A percentile compares a stretch with the other conserved stretches of the same genome.
Evolutionary conservation across 2,329 filamentous ascomycete genomes (phyloP).

Genomic region (Dothideomycetidae sp.): DNA sequence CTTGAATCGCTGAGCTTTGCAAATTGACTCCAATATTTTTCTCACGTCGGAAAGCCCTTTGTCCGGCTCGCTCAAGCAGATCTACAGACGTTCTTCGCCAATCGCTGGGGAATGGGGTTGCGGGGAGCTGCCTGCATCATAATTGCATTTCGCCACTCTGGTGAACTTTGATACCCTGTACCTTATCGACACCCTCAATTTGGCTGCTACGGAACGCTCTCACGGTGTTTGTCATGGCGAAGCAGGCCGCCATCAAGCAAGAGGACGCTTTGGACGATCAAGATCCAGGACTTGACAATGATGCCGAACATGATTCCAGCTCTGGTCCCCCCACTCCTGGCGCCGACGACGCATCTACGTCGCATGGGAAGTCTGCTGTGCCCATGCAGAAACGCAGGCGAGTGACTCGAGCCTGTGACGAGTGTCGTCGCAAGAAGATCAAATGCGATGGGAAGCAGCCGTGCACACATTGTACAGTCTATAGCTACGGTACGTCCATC

Average conservation of each 20-base stretch:
- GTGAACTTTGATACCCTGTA: too few species aligned
- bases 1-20: too few species aligned
- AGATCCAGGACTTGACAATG: constrained; percentile 5
- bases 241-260: constrained; percentile 3
- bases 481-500: constrained; percentile 70
- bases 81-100: too few species aligned
- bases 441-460: constrained; percentile 42
- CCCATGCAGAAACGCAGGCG: constrained; percentile 55
- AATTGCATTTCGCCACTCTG: too few species aligned
- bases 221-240: too few species aligned
- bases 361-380: constrained; percentile 14
- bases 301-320: constrained; percentile 3
- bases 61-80: too few species aligned
- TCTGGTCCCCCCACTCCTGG: constrained; percentile 10
- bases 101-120: too few species aligned
- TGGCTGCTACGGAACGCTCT: too few species aligned
- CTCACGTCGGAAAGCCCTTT: too few species aligned
- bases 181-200: too few species aligned
- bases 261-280: constrained; percentile 5
- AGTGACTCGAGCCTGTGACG: constrained; percentile 77
- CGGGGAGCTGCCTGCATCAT: too few species aligned
- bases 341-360: constrained; percentile 16
- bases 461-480: constrained; percentile 85
- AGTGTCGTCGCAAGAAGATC: constrained; percentile 57
- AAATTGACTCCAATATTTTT: too few species aligned